phyloP scores from a whole-genome alignment of 371 early-diverging fungal genomes.

The Mucor sp. region DNA sequence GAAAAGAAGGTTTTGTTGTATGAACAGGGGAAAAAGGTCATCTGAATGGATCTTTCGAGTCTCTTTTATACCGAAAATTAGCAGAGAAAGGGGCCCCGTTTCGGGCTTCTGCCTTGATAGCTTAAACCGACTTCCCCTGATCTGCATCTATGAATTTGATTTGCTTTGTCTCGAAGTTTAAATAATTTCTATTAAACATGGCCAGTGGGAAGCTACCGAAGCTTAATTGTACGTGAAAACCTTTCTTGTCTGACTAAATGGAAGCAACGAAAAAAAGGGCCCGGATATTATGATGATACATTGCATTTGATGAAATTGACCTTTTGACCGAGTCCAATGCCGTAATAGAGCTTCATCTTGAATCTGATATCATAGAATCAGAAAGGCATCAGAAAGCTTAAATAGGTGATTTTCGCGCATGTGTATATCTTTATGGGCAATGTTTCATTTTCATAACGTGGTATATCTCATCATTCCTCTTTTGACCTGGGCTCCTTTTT shows the following conservation, averaged over 20 bases:
- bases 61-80: background rate
- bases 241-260: background rate
- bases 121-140: slow-evolving; percentile 5
- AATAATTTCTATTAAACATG: background rate
- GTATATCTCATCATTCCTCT: background rate
- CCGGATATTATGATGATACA: background rate
- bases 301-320: background rate
- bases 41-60: background rate
- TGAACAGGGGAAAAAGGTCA: background rate
- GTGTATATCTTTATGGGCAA: background rate
- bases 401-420: background rate
- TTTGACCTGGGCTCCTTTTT: background rate
- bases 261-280: background rate
- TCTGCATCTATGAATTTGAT: background rate
- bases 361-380: background rate
- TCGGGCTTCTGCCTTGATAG: background rate
- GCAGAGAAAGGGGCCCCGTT: background rate
- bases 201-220: background rate
- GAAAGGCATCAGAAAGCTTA: background rate
- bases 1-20: background rate
- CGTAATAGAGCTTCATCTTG: background rate
- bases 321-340: background rate
- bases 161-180: background rate
- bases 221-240: background rate
- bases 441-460: background rate